Evolutionary conservation across 768 basidiomycete genomes (phyloP).

Genomic region (Tulasnella sp.): DNA sequence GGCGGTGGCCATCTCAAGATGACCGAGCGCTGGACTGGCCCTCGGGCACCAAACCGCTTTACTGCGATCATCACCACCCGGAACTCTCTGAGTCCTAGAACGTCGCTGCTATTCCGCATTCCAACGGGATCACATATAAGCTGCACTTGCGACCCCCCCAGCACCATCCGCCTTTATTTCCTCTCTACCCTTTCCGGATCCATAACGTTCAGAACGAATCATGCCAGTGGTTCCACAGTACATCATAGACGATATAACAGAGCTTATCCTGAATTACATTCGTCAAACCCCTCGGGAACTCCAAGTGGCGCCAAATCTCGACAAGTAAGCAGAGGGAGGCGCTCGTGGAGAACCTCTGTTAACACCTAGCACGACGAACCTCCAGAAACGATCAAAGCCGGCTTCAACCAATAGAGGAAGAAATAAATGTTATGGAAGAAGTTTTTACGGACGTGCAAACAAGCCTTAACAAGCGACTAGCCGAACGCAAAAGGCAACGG

Average conservation of each 20-base stretch:
- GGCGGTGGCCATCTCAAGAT: too few relatives aligned
- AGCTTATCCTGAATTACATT: not conserved
- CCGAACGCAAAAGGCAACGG: not conserved
- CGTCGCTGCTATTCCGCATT: too few relatives aligned
- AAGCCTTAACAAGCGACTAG: not conserved
- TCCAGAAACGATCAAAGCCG: not conserved
- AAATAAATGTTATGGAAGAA: not conserved
- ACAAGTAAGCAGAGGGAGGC: not conserved
- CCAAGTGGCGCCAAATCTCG: not conserved
- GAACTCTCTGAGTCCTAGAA: too few relatives aligned
- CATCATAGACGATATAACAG: not conserved
- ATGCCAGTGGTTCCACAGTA: not conserved
- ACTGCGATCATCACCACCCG: too few relatives aligned
- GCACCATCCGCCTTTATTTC: too few relatives aligned
- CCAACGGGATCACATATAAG: too few relatives aligned
- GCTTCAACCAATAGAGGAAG: not conserved
- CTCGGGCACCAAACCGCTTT: too few relatives aligned
- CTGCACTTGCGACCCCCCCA: too few relatives aligned
- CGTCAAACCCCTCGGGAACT: not conserved
- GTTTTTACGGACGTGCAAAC: not conserved
- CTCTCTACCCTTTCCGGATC: too few relatives aligned
- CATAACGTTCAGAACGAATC: too few relatives aligned
- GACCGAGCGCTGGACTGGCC: too few relatives aligned
- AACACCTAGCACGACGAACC: not conserved
- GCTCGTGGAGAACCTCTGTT: too few relatives aligned